phyloP scores from a whole-genome alignment of 2,329 filamentous ascomycete genomes.

The Aureobasidium pullulans region DNA sequence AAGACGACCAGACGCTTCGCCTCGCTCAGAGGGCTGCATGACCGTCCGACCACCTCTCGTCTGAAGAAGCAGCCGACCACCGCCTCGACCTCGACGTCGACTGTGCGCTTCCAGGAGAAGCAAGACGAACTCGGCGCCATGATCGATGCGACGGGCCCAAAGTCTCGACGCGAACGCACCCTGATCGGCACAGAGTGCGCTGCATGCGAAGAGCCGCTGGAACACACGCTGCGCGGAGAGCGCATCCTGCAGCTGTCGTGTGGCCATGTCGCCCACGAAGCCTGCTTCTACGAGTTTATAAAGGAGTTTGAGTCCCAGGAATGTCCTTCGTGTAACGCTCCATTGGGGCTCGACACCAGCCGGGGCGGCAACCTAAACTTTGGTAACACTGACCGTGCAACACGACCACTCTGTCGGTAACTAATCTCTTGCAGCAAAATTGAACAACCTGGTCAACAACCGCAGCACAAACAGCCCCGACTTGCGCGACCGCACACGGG shows the following conservation, averaged over 20 bases:
- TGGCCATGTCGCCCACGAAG: constrained; percentile 93
- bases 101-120: constrained; percentile 7
- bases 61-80: constrained; percentile 7
- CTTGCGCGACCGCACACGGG: constrained; percentile 15
- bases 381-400: constrained; percentile 6
- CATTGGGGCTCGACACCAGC: constrained; percentile 84
- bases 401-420: not conserved
- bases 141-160: constrained; percentile 25
- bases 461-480: constrained; percentile 57
- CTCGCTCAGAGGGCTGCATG: constrained; percentile 10
- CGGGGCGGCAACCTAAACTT: constrained; percentile 73
- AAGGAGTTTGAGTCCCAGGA: constrained; percentile 89
- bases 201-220: constrained; percentile 91
- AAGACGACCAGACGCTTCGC: constrained; percentile 4
- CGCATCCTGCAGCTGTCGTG: constrained; percentile 93
- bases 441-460: constrained; percentile 85
- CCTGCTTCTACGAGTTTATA: constrained; percentile 98
- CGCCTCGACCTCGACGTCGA: not conserved
- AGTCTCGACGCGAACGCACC: constrained; percentile 73
- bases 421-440: constrained; percentile 60
- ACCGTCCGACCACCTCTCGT: not conserved
- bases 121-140: constrained; percentile 24
- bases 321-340: constrained; percentile 88
- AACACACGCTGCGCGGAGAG: constrained; percentile 90
- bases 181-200: constrained; percentile 93